Conservation (phyloP, 2,329 filamentous ascomycete genomes). For the Aspergillus transmontanensis region DNA sequence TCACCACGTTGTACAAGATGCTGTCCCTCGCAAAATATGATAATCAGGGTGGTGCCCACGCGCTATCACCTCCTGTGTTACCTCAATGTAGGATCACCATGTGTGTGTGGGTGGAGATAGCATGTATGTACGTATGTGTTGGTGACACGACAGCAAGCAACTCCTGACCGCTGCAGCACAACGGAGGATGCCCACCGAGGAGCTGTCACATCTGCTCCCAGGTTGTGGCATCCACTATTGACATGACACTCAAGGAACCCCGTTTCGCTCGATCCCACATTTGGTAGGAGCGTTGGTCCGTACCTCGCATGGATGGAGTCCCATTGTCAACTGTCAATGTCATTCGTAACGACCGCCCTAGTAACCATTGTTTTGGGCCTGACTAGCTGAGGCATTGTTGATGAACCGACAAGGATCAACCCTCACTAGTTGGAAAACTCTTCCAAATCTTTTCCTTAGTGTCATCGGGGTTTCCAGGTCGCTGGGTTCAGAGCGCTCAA, state of each 20-base stretch:
- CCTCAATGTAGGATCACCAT: background rate
- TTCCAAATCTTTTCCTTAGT: conserved; percentile 20
- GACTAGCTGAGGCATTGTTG: conserved; percentile 6
- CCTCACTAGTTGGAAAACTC: conserved; percentile 8
- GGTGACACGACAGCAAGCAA: background rate
- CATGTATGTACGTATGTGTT: background rate
- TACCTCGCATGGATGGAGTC: background rate
- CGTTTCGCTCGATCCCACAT: background rate
- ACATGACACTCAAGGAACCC: background rate
- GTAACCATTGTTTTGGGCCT: conserved; percentile 2
- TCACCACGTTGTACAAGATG: conserved; percentile 2
- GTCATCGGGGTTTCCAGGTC: conserved; percentile 13
- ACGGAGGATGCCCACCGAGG: background rate
- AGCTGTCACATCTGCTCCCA: conserved; percentile 14
- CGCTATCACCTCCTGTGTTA: background rate
- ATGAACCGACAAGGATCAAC: conserved; percentile 10
- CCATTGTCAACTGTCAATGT: conserved; percentile 7
- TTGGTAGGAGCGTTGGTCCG: background rate
- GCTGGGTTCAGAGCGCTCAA: conserved; percentile 6
- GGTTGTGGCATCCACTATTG: conserved; percentile 4
- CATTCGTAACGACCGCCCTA: background rate
- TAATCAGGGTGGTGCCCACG: conserved; percentile 1
- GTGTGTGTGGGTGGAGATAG: background rate
- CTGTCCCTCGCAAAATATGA: background rate
- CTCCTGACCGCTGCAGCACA: background rate